A percentile compares a stretch with the other conserved stretches of the same genome.
Conservation (phyloP, 2,329 filamentous ascomycete genomes). For the Paecilomyces niveus region DNA sequence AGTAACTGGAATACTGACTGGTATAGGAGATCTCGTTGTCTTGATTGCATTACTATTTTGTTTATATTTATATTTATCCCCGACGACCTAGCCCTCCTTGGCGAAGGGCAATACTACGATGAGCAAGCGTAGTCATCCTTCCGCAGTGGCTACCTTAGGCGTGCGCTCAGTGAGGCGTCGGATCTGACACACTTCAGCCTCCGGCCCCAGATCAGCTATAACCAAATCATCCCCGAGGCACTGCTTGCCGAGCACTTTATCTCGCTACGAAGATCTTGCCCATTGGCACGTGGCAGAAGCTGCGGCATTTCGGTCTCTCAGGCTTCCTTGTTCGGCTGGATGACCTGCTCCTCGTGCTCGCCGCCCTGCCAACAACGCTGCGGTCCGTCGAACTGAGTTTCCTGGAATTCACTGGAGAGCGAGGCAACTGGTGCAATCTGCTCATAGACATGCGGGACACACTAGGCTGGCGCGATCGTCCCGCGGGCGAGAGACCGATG, state of each 20-base stretch:
- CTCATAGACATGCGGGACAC: constrained; percentile 11
- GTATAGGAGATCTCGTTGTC: no score
- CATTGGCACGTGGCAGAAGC: constrained; percentile 15
- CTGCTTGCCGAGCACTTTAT: background rate
- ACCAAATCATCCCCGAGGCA: no score
- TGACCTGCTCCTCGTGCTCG: constrained; percentile 22
- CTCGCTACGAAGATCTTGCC: constrained; percentile 23
- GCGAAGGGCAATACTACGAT: constrained; percentile 2
- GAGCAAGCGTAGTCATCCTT: constrained; percentile 3
- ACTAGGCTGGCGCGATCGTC: constrained; percentile 9
- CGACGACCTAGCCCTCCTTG: constrained; percentile 18
- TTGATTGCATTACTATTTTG: no score
- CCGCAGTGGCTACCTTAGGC: constrained; percentile 3
- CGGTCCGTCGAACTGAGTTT: constrained; percentile 28
- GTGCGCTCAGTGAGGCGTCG: background rate
- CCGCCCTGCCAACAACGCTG: constrained; percentile 17
- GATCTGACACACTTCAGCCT: background rate
- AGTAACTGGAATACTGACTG: no score
- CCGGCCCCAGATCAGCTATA: no score
- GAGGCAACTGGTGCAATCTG: constrained; percentile 8
- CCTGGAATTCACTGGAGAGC: constrained; percentile 15
- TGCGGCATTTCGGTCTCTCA: constrained; percentile 26
- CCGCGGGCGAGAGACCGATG: background rate
- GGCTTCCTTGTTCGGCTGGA: constrained; percentile 15
- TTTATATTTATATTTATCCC: no score